Evolutionary conservation across 2,329 filamentous ascomycete species (phyloP).

Genomic region (Exophiala sideris): DNA sequence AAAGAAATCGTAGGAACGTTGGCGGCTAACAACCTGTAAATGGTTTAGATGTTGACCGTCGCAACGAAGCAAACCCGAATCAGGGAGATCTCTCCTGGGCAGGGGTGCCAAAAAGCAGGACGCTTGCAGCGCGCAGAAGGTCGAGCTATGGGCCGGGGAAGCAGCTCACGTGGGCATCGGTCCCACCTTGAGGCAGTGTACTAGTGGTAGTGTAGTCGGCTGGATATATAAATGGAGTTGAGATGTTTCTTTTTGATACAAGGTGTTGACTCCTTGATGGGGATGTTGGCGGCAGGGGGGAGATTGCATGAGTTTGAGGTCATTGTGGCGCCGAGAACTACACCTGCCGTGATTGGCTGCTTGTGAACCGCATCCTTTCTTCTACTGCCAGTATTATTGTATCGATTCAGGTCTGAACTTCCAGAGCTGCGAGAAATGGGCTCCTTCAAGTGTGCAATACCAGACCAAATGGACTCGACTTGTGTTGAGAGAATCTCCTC

Average conservation of each 20-base stretch:
- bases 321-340: not conserved
- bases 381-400: not conserved
- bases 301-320: slow-evolving; percentile 19
- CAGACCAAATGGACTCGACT: no score
- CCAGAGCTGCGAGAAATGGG: no score
- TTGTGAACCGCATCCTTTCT: not conserved
- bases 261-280: not conserved
- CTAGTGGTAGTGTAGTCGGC: not conserved
- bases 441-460: no score
- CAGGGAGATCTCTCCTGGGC: slow-evolving; percentile 17
- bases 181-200: slow-evolving; percentile 14
- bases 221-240: not conserved
- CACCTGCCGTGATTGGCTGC: not conserved
- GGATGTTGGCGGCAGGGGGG: slow-evolving; percentile 1
- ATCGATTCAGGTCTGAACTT: not conserved
- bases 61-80: slow-evolving; percentile 5
- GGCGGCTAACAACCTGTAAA: no score
- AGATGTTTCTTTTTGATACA: not conserved
- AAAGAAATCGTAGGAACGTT: not conserved
- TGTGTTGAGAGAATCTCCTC: no score
- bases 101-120: not conserved
- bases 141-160: not conserved
- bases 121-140: not conserved
- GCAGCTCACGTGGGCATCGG: not conserved
- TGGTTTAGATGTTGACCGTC: not conserved